Conservation (phyloP, 495 filamentous ascomycete species). For the Daldinia vernicosa region DNA sequence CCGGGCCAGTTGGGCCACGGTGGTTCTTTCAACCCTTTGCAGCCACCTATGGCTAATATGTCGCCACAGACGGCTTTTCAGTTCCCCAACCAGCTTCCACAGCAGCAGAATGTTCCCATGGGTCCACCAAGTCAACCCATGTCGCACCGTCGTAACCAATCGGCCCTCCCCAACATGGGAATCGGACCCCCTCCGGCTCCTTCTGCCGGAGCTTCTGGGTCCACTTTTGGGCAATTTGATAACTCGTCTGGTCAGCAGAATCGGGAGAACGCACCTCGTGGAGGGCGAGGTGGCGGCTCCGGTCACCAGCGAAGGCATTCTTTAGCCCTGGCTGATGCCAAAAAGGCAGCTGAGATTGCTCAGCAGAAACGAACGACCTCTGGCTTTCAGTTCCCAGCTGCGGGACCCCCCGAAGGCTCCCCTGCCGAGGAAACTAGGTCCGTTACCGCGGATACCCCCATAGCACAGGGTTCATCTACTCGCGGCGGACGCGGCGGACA, state of each 20-base stretch:
- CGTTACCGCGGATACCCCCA: slow-evolving; percentile 56
- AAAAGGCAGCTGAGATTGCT: slow-evolving; percentile 95
- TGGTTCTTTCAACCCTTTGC: slow-evolving; percentile 72
- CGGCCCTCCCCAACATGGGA: slow-evolving; percentile 90
- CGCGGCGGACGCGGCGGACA: slow-evolving; percentile 62
- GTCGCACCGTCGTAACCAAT: slow-evolving; percentile 97
- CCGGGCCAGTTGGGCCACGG: slow-evolving; percentile 79
- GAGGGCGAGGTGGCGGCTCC: slow-evolving; percentile 77
- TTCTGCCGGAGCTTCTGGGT: slow-evolving; percentile 91
- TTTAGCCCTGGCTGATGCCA: slow-evolving; percentile 91
- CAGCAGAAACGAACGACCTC: slow-evolving; percentile 96
- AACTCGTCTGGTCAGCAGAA: slow-evolving; percentile 66
- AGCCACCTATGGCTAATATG: slow-evolving; percentile 74
- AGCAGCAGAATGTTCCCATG: slow-evolving; percentile 71
- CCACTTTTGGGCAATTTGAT: slow-evolving; percentile 79
- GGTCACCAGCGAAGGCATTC: slow-evolving; percentile 96
- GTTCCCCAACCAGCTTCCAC: slow-evolving; percentile 84
- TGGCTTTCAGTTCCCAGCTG: slow-evolving; percentile 92
- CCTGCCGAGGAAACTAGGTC: slow-evolving; percentile 59
- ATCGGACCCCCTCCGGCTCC: slow-evolving; percentile 96
- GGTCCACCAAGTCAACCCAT: slow-evolving; percentile 79
- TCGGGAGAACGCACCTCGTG: slow-evolving; percentile 77
- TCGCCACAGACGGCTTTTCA: slow-evolving; percentile 89
- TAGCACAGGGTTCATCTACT: slow-evolving; percentile 58
- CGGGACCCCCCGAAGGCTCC: slow-evolving; percentile 66